phyloP scores from a whole-genome alignment of 1,284 basidiomycete species.

The Porodaedalea pini region DNA sequence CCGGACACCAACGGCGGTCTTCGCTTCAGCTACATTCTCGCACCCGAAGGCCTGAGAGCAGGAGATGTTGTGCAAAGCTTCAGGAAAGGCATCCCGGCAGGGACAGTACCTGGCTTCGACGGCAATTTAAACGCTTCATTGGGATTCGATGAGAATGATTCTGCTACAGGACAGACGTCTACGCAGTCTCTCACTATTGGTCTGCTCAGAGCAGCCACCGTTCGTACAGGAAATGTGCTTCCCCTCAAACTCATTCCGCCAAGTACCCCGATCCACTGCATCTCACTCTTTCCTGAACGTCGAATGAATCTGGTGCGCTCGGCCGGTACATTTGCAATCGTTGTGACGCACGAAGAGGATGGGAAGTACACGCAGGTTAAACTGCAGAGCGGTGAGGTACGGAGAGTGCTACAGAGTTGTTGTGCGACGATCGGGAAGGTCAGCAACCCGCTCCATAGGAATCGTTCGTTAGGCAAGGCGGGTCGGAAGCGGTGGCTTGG shows the following conservation, averaged over 20 bases:
- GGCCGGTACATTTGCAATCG: conserved; percentile 83
- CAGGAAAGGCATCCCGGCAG: conserved; percentile 75
- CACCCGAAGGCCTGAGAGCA: conserved; percentile 84
- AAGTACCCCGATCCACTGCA: conserved; percentile 87
- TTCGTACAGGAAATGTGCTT: conserved; percentile 92
- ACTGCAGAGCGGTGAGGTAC: conserved; percentile 90
- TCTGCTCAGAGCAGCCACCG: conserved; percentile 79
- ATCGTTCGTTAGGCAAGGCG: conserved; percentile 85
- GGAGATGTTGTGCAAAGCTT: conserved; percentile 91
- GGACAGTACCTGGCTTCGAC: conserved; percentile 64
- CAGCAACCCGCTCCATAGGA: conserved; percentile 90
- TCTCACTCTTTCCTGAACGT: conserved; percentile 75
- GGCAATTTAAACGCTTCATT: conserved; percentile 39
- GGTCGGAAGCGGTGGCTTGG: conserved; percentile 90
- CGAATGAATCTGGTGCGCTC: conserved; percentile 84
- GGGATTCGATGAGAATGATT: conserved; percentile 36
- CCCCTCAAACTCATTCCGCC: conserved; percentile 89
- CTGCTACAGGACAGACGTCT: conserved; percentile 33
- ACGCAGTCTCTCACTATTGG: conserved; percentile 75
- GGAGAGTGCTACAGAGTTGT: conserved; percentile 80
- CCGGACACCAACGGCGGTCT: conserved; percentile 42
- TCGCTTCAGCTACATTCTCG: conserved; percentile 85
- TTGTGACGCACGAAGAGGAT: conserved; percentile 71
- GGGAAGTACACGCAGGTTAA: conserved; percentile 80
- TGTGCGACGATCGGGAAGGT: conserved; percentile 90